phyloP scores from a whole-genome alignment of 441 rosid genomes.

The Gossypium aridum region DNA sequence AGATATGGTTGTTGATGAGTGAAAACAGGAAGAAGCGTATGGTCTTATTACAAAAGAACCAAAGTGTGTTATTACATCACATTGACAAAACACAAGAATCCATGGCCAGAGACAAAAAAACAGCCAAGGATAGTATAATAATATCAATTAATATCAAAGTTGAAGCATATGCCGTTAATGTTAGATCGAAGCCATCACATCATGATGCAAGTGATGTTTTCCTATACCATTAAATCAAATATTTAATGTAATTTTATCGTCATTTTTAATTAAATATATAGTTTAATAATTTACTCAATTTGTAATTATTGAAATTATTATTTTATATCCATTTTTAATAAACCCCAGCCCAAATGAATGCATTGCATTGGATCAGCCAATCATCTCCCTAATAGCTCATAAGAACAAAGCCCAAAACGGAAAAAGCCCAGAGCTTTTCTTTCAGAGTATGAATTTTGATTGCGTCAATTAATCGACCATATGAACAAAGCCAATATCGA shows the following conservation, averaged over 20 bases:
- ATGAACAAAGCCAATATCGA: too few species aligned
- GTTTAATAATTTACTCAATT: not conserved
- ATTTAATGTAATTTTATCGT: too few species aligned
- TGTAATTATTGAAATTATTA: not conserved
- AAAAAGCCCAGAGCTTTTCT: not conserved
- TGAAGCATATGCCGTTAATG: not conserved
- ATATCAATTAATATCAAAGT: not conserved
- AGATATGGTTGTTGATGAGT: too few species aligned
- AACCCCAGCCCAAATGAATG: not conserved
- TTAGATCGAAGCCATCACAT: not conserved
- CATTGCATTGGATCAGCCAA: too few species aligned
- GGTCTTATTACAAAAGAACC: not conserved
- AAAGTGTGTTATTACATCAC: not conserved
- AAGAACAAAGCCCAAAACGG: not conserved
- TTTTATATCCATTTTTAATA: not conserved
- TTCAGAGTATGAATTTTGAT: too few species aligned
- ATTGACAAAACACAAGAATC: not conserved
- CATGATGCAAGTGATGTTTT: not conserved
- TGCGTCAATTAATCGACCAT: too few species aligned
- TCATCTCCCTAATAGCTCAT: too few species aligned
- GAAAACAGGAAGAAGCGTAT: too few species aligned
- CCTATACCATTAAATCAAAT: too few species aligned
- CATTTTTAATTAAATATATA: too few species aligned
- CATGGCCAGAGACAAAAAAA: not conserved
- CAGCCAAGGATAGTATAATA: not conserved